A percentile compares a stretch with the other conserved stretches of the same genome.
These are phyloP conservation scores for Uronychia setigera DNA, from an alignment of 73 alveolate genomes.

Conservation along the genomic window DNA sequence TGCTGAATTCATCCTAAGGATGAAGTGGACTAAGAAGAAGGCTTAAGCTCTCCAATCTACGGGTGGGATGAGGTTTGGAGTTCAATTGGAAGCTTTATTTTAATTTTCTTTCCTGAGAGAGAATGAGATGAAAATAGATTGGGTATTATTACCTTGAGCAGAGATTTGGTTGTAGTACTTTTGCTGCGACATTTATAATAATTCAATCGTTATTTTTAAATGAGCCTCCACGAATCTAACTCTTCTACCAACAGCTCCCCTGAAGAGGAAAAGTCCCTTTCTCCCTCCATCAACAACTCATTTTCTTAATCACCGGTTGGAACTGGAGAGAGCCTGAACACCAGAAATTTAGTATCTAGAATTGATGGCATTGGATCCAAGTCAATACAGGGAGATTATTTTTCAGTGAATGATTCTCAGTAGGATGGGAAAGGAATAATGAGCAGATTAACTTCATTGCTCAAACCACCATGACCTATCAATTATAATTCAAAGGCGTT, in stretches of 20 bases:
- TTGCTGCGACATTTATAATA: background rate
- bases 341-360: background rate
- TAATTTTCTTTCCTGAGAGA: background rate
- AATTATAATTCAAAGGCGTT: background rate
- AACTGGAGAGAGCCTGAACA: background rate
- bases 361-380: background rate
- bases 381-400: too few species aligned
- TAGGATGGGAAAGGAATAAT: too few species aligned
- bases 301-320: background rate
- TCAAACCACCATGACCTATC: background rate
- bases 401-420: too few species aligned
- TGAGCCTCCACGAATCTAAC: background rate
- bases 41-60: background rate
- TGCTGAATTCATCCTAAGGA: background rate
- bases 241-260: too few species aligned
- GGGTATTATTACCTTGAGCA: background rate
- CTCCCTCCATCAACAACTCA: background rate
- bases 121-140: background rate
- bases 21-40: background rate
- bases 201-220: background rate
- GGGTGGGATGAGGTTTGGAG: background rate
- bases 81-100: background rate
- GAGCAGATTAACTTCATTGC: too few species aligned
- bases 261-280: too few species aligned
- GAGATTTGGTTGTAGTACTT: background rate